A percentile compares a stretch with the other conserved stretches of the same genome.
phyloP scores from a whole-genome alignment of 495 filamentous ascomycete genomes.

The Melanomma pulvis-pyrius region DNA sequence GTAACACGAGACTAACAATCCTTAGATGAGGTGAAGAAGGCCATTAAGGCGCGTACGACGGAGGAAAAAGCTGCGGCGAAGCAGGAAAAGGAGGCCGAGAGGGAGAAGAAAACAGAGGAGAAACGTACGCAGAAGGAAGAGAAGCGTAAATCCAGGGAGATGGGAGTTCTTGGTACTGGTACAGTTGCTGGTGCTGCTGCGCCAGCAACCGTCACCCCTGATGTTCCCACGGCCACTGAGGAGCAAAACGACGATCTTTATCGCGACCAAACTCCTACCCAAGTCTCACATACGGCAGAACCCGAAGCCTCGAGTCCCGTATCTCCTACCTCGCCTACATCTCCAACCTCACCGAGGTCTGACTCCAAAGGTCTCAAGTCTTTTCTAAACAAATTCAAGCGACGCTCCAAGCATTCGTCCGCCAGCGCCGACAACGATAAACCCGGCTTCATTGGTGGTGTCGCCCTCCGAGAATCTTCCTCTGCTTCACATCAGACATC shows the following conservation, averaged over 20 bases:
- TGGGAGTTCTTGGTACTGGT: slow-evolving; percentile 25
- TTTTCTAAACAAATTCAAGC: slow-evolving; percentile 36
- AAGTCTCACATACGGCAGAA: not conserved
- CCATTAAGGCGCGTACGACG: slow-evolving; percentile 42
- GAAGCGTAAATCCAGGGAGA: slow-evolving; percentile 44
- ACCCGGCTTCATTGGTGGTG: slow-evolving; percentile 33
- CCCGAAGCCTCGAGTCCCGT: not conserved
- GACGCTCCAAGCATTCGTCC: slow-evolving; percentile 28
- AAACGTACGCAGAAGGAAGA: slow-evolving; percentile 52
- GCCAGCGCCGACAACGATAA: slow-evolving; percentile 12
- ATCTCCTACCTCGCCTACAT: slow-evolving; percentile 15
- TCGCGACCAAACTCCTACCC: slow-evolving; percentile 6
- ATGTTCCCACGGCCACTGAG: not conserved
- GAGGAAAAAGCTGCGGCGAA: slow-evolving; percentile 58
- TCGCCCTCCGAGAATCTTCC: slow-evolving; percentile 10
- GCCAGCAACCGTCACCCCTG: slow-evolving; percentile 6
- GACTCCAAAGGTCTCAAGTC: slow-evolving; percentile 30
- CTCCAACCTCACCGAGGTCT: slow-evolving; percentile 16
- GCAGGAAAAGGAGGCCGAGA: slow-evolving; percentile 55
- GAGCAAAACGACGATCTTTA: slow-evolving; percentile 19
- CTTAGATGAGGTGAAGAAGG: slow-evolving; percentile 36
- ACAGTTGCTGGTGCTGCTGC: slow-evolving; percentile 35
- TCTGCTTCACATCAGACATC: not conserved
- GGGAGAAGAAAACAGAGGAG: slow-evolving; percentile 53
- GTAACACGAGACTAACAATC: not conserved